A percentile compares a stretch with the other conserved stretches of the same genome.
Conservation (phyloP, 495 filamentous ascomycete species). For the Astrocystis sublimbata region DNA sequence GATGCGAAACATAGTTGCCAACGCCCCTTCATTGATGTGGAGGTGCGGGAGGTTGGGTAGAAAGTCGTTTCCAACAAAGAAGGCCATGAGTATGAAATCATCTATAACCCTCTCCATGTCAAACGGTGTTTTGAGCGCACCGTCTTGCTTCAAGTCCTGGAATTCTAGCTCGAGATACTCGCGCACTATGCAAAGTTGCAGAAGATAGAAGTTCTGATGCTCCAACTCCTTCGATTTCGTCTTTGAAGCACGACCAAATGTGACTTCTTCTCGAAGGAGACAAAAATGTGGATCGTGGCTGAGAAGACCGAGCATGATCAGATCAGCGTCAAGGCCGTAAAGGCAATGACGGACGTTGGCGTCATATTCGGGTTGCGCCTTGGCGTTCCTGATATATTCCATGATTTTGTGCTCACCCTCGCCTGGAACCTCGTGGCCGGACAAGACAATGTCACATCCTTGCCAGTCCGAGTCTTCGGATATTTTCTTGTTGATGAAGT, state of each 20-base stretch:
- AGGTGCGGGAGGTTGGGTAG: slow-evolving; percentile 93
- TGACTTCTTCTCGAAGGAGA: slow-evolving; percentile 94
- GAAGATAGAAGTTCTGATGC: slow-evolving; percentile 97
- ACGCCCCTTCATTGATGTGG: slow-evolving; percentile 97
- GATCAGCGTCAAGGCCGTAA: slow-evolving; percentile 95
- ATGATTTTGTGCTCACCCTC: slow-evolving; percentile 99
- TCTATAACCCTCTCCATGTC: slow-evolving; percentile 97
- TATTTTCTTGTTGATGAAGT: slow-evolving; percentile 98
- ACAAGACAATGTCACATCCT: slow-evolving; percentile 90
- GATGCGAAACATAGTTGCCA: slow-evolving; percentile 94
- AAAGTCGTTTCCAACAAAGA: slow-evolving; percentile 99
- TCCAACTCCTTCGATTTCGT: slow-evolving; percentile 93
- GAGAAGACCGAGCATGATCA: slow-evolving; percentile 96
- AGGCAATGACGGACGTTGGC: slow-evolving; percentile 97
- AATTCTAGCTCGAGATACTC: slow-evolving; percentile 98
- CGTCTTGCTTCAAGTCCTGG: slow-evolving; percentile 82
- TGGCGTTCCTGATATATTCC: slow-evolving; percentile 97
- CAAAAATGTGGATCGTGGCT: slow-evolving; percentile 99
- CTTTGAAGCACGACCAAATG: slow-evolving; percentile 83
- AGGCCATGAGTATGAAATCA: slow-evolving; percentile 99
- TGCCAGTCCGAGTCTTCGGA: slow-evolving; percentile 98
- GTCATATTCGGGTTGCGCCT: slow-evolving; percentile 90
- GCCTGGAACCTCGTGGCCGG: slow-evolving; percentile 97
- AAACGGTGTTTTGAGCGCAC: slow-evolving; percentile 73
- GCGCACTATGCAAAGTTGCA: slow-evolving; percentile 95